phyloP scores from a whole-genome alignment of 305 asterid genomes.

The Ajuga reptans region DNA sequence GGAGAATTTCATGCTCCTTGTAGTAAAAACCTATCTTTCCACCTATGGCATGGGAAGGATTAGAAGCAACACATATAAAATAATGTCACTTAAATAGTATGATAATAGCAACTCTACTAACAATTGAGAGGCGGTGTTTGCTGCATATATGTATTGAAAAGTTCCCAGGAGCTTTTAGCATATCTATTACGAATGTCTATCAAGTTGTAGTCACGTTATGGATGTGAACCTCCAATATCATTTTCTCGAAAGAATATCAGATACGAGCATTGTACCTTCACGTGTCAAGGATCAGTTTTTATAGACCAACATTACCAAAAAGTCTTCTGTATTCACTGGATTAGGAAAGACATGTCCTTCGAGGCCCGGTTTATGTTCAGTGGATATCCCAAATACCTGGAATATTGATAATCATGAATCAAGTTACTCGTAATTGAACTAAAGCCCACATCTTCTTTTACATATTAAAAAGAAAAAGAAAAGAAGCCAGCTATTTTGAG shows the following conservation, averaged over 20 bases:
- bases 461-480: not conserved
- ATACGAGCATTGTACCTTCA: slow-evolving; percentile 43
- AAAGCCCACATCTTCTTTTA: not conserved
- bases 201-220: slow-evolving; percentile 16
- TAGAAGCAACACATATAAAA: not conserved
- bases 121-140: slow-evolving; percentile 65
- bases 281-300: slow-evolving; percentile 76
- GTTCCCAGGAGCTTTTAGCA: slow-evolving; percentile 63
- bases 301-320: slow-evolving; percentile 66
- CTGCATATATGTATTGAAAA: slow-evolving; percentile 44
- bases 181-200: slow-evolving; percentile 53
- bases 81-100: not conserved
- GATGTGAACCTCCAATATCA: not conserved
- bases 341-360: slow-evolving; percentile 69
- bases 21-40: slow-evolving; percentile 76
- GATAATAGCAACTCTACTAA: slow-evolving; percentile 19
- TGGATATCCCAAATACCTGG: slow-evolving; percentile 60
- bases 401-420: not conserved
- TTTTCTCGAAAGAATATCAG: not conserved
- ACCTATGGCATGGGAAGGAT: slow-evolving; percentile 28
- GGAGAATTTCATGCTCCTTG: slow-evolving; percentile 71
- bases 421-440: not conserved
- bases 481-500: not conserved
- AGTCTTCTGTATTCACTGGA: slow-evolving; percentile 55
- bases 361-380: slow-evolving; percentile 51